phyloP scores from a whole-genome alignment of 2,329 filamentous ascomycete genomes.

The Teratosphaeria destructans region DNA sequence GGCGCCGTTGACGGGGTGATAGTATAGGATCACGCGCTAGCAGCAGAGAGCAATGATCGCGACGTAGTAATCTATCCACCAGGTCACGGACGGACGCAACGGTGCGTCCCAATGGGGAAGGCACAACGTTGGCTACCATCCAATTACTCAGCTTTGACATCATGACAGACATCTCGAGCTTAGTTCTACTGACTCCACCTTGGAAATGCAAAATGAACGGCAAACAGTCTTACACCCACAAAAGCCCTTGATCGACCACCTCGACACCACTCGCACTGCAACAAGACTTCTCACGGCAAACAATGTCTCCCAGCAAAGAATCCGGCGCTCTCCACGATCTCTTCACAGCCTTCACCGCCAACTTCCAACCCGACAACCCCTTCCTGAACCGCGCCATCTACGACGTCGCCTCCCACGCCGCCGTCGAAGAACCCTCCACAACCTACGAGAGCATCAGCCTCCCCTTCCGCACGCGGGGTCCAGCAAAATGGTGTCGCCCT shows the following conservation, averaged over 20 bases:
- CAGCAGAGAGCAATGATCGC: no score
- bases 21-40: no score
- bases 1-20: no score
- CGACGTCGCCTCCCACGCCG: conserved; percentile 15
- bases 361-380: conserved; percentile 8
- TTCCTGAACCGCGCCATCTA: conserved; percentile 14
- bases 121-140: background rate
- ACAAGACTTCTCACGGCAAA: background rate
- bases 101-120: background rate
- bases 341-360: conserved; percentile 9
- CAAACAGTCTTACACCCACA: background rate
- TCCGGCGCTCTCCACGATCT: conserved; percentile 12
- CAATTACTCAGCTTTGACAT: background rate
- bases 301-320: conserved; percentile 19
- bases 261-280: background rate
- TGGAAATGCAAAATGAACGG: background rate
- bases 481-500: conserved; percentile 13
- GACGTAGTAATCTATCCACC: no score
- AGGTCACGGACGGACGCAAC: background rate
- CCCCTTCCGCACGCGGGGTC: conserved; percentile 7
- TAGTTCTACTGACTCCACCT: background rate
- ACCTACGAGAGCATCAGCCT: conserved; percentile 12
- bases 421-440: conserved; percentile 13
- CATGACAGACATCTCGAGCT: background rate
- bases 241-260: background rate